These are phyloP conservation scores for Cardamine resedifolia DNA, from an alignment of 345 rosid species.

Conservation along the genomic window DNA sequence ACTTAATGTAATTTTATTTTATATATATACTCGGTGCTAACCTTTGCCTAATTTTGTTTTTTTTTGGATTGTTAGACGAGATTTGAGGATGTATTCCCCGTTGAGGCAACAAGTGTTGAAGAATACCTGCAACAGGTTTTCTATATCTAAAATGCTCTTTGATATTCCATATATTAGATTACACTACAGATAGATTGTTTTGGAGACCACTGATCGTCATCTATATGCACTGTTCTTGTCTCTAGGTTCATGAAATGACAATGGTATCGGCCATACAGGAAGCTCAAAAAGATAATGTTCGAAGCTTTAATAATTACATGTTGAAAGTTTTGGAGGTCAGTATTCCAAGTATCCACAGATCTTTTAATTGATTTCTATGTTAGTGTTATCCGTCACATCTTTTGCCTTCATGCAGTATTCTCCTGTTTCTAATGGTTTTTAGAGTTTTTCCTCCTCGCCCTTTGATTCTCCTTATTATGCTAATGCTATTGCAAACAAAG, in stretches of 20 bases:
- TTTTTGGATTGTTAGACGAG: conserved; percentile 46
- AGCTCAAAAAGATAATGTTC: conserved; percentile 81
- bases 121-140: conserved; percentile 87
- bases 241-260: conserved; percentile 87
- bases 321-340: conserved; percentile 85
- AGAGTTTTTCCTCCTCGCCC: background rate
- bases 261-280: conserved; percentile 87
- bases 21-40: background rate
- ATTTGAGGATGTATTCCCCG: conserved; percentile 91
- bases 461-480: background rate
- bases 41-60: background rate
- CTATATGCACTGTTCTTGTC: background rate
- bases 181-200: background rate
- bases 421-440: background rate
- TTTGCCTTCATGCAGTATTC: background rate
- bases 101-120: conserved; percentile 81
- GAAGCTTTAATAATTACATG: conserved; percentile 83
- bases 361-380: background rate
- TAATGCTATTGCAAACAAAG: background rate
- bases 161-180: background rate
- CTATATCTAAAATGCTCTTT: conserved; percentile 5
- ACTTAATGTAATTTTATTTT: background rate
- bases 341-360: background rate
- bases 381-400: background rate
- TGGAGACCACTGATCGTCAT: background rate